Evolutionary conservation across 2,329 filamentous ascomycete genomes (phyloP).

Genomic region (Aspergillus novoparasiticus): DNA sequence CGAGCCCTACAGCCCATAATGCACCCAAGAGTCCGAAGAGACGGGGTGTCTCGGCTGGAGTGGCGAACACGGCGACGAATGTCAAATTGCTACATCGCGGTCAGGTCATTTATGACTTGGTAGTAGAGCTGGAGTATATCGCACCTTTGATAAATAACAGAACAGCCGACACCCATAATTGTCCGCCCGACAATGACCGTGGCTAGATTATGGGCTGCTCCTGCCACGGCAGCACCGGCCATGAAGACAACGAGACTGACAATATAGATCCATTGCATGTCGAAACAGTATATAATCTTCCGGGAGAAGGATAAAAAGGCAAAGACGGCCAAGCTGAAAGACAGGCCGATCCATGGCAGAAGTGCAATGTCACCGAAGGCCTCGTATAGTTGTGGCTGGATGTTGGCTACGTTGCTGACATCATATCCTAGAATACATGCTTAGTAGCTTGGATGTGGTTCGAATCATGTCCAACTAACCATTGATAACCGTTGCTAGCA

Average conservation of each 20-base stretch:
- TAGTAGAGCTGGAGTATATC: neutral
- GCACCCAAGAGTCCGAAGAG: neutral
- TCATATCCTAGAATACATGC: conserved; percentile 13
- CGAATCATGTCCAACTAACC: conserved; percentile 2
- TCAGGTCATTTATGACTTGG: neutral
- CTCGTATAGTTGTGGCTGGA: conserved; percentile 18
- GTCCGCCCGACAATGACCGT: conserved; percentile 4
- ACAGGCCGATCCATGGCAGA: conserved; percentile 19
- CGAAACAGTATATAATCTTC: conserved; percentile 4
- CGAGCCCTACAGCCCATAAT: conserved; percentile 4
- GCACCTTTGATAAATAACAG: conserved; percentile 4
- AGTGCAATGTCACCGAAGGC: conserved; percentile 19
- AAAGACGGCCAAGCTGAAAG: conserved; percentile 16
- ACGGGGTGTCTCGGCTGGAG: neutral
- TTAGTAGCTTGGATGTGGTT: neutral
- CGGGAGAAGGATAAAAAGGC: conserved; percentile 12
- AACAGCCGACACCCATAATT: conserved; percentile 2
- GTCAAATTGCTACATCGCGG: neutral
- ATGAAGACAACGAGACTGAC: neutral
- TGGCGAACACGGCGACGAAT: conserved; percentile 5
- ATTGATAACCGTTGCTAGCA: conserved; percentile 16
- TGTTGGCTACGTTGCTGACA: conserved; percentile 22
- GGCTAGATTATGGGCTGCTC: conserved; percentile 2
- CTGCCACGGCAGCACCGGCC: conserved; percentile 4
- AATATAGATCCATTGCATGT: conserved; percentile 9